These are phyloP conservation scores for Fusarium nygamai DNA, from an alignment of 2,329 filamentous ascomycete species.

Conservation along the genomic window DNA sequence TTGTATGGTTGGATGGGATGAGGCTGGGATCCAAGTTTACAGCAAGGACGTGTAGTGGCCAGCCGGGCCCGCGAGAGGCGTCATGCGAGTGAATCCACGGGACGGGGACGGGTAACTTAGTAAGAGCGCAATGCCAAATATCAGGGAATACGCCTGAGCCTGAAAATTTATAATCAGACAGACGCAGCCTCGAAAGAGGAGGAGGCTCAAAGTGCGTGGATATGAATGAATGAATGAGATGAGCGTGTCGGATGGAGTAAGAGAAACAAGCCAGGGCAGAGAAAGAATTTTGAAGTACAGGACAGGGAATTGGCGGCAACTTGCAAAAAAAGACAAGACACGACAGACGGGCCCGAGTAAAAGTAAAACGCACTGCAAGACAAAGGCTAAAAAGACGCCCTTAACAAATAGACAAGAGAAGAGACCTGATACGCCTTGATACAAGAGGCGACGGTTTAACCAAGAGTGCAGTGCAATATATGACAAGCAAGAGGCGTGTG, in stretches of 20 bases:
- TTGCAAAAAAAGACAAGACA: conserved; percentile 29
- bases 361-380: conserved; percentile 17
- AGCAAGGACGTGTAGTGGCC: conserved; percentile 44
- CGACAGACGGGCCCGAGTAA: neutral
- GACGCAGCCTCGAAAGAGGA: conserved; percentile 21
- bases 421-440: neutral
- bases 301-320: conserved; percentile 41
- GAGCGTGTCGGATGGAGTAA: conserved; percentile 47
- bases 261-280: conserved; percentile 42
- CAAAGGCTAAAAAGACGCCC: conserved; percentile 7
- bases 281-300: conserved; percentile 47
- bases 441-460: conserved; percentile 3
- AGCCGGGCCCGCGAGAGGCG: conserved; percentile 43
- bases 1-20: conserved; percentile 10
- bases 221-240: conserved; percentile 33
- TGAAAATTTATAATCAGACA: conserved; percentile 10
- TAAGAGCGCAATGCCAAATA: conserved; percentile 26
- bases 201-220: conserved; percentile 35
- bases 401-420: conserved; percentile 10
- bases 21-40: conserved; percentile 42
- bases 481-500: conserved; percentile 33
- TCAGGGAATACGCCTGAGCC: conserved; percentile 19
- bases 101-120: conserved; percentile 11
- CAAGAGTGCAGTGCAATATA: conserved; percentile 26
- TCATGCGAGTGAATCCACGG: conserved; percentile 41